Evolutionary conservation across 176 grass and related monocot genomes (phyloP), one percentile per base, ranked within the genome.

Genomic region (Triticum monococcum): DNA sequence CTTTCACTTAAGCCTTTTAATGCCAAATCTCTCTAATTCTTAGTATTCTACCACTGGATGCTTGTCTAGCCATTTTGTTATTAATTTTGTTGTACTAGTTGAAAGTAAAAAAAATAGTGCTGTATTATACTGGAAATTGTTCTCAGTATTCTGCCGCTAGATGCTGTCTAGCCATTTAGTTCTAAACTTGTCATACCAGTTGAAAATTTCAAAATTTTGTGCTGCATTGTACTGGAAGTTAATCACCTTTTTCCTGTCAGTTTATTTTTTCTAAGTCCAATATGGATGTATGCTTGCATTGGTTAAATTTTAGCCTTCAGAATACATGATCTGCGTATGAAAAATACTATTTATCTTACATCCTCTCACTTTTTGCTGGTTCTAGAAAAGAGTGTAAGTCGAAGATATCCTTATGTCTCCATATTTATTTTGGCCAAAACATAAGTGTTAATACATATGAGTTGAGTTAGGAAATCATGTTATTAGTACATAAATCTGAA

Each of bases 41-140:
- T 72, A 52, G 68, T 40, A 68, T 26, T 22, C 20, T 36, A 20
- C 36, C 14, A 48, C 7, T 77, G 65, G 62, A 64, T 25, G 72
- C 61, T 60, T 60, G 14, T 28, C 38, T 76, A 83, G 71, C 6
- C 9, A 81, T 87, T 87, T 87, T 20, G 23, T 36, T 69, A 5
- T 25, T 50, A 12, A 77, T 4, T 12, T 6, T 84, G 12, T 12
- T n/a, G 25, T 52, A 24, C 61, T 69, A 72, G 35, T 73, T 5
- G 1, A 26, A 81, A 81, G 63, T 66, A 11, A 9, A 50, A 87
- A 7, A 25, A 22, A 9, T 66, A 6, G 9, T 26, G 41, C 43
- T 56, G 5, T 18, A 5, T 87, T 64, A 40, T 28, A 10, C 4
- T 74, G 68, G 22, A 74, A 12, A 65, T n/a, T 70, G 12, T 62